phyloP scores from a whole-genome alignment of 768 basidiomycete species.

The Lyophyllum shimeji region DNA sequence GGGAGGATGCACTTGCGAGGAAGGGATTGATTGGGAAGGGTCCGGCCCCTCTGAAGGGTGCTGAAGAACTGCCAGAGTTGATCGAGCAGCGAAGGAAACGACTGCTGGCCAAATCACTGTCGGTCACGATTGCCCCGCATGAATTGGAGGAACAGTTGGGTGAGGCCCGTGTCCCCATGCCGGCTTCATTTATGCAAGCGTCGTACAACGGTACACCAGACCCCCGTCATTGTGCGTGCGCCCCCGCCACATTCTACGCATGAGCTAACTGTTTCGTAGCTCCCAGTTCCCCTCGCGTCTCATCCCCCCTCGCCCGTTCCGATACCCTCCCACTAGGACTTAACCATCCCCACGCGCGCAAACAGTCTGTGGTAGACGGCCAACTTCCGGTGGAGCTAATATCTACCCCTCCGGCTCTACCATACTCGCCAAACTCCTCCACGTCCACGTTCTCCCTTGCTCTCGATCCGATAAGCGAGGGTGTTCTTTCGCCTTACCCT shows the following conservation, averaged over 20 bases:
- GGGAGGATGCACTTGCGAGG: conserved; percentile 35
- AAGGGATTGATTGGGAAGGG: conserved; percentile 58
- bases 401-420: conserved; percentile 28
- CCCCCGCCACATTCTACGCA: conserved; percentile 3
- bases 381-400: conserved; percentile 33
- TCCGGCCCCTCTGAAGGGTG: conserved; percentile 20
- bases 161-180: conserved; percentile 27
- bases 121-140: conserved; percentile 57
- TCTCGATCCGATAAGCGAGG: conserved; percentile 49
- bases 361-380: conserved; percentile 65
- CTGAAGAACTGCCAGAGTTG: conserved; percentile 42
- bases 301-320: conserved; percentile 50
- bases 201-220: conserved; percentile 19
- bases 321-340: conserved; percentile 51
- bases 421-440: conserved; percentile 41
- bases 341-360: conserved; percentile 77
- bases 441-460: conserved; percentile 47
- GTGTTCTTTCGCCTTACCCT: conserved; percentile 29
- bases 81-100: conserved; percentile 55
- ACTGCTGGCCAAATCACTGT: conserved; percentile 61
- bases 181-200: conserved; percentile 29
- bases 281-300: conserved; percentile 33
- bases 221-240: conserved; percentile 18
- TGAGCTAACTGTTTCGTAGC: conserved; percentile 17
- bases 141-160: conserved; percentile 40